These are phyloP conservation scores for Lepidopterella palustris DNA, from an alignment of 495 filamentous ascomycete genomes.

Conservation along the genomic window DNA sequence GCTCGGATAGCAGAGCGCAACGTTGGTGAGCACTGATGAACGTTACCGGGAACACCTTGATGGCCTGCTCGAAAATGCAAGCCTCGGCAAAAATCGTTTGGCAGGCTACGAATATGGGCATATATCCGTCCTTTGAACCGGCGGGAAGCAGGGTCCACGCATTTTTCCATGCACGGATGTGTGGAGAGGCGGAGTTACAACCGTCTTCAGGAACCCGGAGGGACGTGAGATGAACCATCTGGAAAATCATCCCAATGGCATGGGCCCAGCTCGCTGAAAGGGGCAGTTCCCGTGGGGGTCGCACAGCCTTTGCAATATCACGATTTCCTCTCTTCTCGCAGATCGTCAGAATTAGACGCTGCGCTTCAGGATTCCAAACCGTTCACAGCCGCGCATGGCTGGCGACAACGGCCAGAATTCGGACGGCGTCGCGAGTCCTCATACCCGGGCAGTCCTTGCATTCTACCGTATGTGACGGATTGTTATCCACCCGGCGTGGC, in stretches of 20 bases:
- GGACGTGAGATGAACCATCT: background rate
- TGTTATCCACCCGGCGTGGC: background rate
- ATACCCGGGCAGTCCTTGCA: background rate
- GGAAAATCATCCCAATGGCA: background rate
- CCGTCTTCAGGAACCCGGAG: slow-evolving; percentile 1
- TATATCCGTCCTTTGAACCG: background rate
- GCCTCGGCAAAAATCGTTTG: background rate
- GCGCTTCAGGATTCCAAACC: too few relatives aligned
- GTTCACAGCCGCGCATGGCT: too few relatives aligned
- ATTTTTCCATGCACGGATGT: background rate
- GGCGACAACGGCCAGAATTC: too few relatives aligned
- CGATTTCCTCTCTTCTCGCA: background rate
- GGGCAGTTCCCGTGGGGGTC: background rate
- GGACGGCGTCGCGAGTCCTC: too few relatives aligned
- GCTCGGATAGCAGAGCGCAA: too few relatives aligned
- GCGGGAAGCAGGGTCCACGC: background rate
- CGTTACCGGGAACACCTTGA: too few relatives aligned
- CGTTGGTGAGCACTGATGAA: too few relatives aligned
- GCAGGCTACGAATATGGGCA: background rate
- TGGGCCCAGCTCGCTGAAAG: background rate
- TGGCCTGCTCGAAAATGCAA: background rate
- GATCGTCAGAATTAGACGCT: too few relatives aligned
- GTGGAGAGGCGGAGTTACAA: background rate
- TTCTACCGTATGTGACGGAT: background rate
- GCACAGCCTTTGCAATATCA: background rate